Evolutionary conservation across 768 basidiomycete genomes (phyloP).

Genomic region (Exsudoporus frostii): DNA sequence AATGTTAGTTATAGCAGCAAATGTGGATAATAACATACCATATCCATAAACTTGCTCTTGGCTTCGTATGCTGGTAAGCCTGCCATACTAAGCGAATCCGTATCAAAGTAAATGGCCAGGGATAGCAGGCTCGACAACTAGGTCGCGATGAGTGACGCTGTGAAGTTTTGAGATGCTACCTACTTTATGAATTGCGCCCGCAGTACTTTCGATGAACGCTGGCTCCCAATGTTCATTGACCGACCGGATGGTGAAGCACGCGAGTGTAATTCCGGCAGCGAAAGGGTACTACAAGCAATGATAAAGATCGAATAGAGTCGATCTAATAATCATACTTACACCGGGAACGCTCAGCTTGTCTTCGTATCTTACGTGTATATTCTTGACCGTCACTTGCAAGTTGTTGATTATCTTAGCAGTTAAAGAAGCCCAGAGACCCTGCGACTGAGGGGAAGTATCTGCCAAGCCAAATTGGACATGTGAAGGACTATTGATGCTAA

Average conservation of each 20-base stretch:
- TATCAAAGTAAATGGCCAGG: constrained; percentile 92
- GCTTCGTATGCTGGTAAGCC: constrained; percentile 63
- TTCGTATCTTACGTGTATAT: constrained; percentile 95
- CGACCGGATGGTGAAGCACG: constrained; percentile 84
- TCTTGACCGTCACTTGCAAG: constrained; percentile 90
- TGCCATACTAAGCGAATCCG: constrained; percentile 79
- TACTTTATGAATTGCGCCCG: constrained; percentile 88
- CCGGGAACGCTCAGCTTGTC: constrained; percentile 92
- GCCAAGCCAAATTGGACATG: constrained; percentile 7
- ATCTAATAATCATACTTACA: constrained; percentile 44
- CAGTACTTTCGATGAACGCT: constrained; percentile 88
- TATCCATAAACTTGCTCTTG: constrained; percentile 66
- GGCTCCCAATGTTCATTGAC: constrained; percentile 86
- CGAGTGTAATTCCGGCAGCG: constrained; percentile 84
- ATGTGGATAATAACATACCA: constrained; percentile 43
- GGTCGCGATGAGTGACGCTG: constrained; percentile 3
- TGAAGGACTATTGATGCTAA: not conserved
- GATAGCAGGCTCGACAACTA: constrained; percentile 85
- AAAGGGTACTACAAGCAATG: constrained; percentile 75
- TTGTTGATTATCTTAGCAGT: constrained; percentile 93
- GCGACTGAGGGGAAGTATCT: constrained; percentile 67
- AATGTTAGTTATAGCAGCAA: constrained; percentile 1
- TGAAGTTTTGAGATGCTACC: not conserved
- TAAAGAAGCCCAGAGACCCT: constrained; percentile 79
- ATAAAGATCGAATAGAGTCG: not conserved